phyloP scores from a whole-genome alignment of 2,329 filamentous ascomycete species.

The Colletotrichum siamense region DNA sequence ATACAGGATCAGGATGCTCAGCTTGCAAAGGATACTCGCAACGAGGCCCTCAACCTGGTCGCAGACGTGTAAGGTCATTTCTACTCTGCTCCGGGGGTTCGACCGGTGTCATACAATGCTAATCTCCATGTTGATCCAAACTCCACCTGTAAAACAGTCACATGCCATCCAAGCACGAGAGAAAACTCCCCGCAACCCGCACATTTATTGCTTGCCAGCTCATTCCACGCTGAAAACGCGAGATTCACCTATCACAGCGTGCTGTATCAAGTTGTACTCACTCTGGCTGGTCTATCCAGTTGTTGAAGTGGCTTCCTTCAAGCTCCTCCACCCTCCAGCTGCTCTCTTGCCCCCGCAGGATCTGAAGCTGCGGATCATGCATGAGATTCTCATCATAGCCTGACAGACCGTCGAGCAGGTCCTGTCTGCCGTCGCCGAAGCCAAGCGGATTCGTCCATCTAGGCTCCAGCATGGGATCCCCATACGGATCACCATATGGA shows the following conservation, averaged over 20 bases:
- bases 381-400: conserved; percentile 25
- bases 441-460: conserved; percentile 17
- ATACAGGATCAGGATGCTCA: not conserved
- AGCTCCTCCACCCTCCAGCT: conserved; percentile 42
- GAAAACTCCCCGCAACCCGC: not conserved
- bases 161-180: not conserved
- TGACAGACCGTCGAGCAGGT: conserved; percentile 22
- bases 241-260: not conserved
- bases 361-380: conserved; percentile 26
- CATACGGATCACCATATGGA: conserved; percentile 14
- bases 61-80: not conserved
- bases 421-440: conserved; percentile 10
- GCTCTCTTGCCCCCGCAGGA: conserved; percentile 34
- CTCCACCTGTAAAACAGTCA: not conserved
- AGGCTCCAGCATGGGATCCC: conserved; percentile 17
- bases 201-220: not conserved
- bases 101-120: not conserved
- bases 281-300: conserved; percentile 35
- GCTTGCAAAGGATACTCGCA: not conserved
- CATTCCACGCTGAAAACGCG: not conserved
- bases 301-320: conserved; percentile 33
- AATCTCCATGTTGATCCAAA: not conserved
- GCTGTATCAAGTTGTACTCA: not conserved
- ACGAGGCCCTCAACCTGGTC: not conserved
- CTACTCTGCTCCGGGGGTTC: not conserved